Evolutionary conservation across 73 alveolate species (phyloP).

Genomic region (Urostyla sp.): DNA sequence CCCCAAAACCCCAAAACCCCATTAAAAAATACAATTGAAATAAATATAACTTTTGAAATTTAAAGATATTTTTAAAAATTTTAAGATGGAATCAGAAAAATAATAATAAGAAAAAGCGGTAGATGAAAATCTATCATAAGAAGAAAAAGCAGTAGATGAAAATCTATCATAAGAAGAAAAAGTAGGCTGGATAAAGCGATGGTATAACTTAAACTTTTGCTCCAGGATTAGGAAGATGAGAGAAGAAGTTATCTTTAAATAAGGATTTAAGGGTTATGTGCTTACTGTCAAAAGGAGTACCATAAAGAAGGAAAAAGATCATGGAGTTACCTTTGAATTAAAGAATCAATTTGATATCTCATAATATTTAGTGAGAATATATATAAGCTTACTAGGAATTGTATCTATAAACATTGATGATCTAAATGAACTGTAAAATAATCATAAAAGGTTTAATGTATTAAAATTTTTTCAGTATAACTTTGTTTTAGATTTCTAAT

Average conservation of each 20-base stretch:
- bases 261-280: neutral
- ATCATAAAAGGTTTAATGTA: conserved; percentile 1
- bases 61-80: neutral
- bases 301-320: neutral
- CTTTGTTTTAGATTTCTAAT: conserved; percentile 4
- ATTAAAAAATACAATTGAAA: neutral
- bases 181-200: neutral
- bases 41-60: neutral
- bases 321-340: neutral
- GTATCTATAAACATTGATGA: neutral
- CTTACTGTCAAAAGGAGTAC: neutral
- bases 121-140: neutral
- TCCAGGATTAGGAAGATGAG: conserved; percentile 46
- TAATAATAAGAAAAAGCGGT: neutral
- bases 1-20: conserved; percentile 2
- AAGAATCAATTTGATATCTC: neutral
- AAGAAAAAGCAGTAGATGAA: neutral
- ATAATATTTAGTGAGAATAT: neutral
- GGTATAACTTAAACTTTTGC: conserved; percentile 40
- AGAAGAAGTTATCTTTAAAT: neutral
- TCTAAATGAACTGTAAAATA: conserved; percentile 12
- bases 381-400: neutral
- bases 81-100: neutral
- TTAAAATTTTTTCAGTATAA: neutral
- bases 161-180: neutral